phyloP scores from a whole-genome alignment of 2,329 filamentous ascomycete species.

The Fusarium sp. region DNA sequence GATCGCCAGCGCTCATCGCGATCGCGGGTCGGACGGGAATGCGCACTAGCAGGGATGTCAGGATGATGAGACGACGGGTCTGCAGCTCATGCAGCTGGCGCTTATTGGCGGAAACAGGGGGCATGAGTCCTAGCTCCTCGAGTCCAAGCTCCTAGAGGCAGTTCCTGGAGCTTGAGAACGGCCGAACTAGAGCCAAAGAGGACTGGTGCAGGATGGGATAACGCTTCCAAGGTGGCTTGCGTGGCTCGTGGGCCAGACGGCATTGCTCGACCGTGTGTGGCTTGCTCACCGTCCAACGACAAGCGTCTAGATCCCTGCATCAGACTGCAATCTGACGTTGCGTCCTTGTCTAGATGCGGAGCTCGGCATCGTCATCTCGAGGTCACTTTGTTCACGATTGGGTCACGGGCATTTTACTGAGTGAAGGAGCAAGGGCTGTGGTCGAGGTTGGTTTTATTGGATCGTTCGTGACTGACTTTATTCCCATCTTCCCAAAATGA shows the following conservation, averaged over 20 bases:
- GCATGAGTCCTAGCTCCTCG: neutral
- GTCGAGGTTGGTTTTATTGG: slow-evolving; percentile 5
- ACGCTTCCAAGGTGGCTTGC: slow-evolving; percentile 21
- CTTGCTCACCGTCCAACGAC: slow-evolving; percentile 24
- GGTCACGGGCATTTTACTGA: too few relatives aligned
- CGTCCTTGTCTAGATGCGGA: neutral
- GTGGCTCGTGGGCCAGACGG: slow-evolving; percentile 9
- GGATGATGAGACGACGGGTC: slow-evolving; percentile 37
- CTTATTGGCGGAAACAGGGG: slow-evolving; percentile 28
- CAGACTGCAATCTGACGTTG: slow-evolving; percentile 38
- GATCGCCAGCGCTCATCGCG: slow-evolving; percentile 39
- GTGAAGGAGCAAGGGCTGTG: too few relatives aligned
- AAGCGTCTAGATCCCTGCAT: slow-evolving; percentile 11
- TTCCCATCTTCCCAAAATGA: slow-evolving; percentile 27
- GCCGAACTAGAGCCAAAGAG: slow-evolving; percentile 18
- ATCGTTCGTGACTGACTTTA: neutral
- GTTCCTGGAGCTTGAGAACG: slow-evolving; percentile 8
- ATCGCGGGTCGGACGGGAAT: slow-evolving; percentile 32
- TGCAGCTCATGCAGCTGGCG: slow-evolving; percentile 20
- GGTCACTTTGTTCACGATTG: neutral
- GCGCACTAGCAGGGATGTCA: slow-evolving; percentile 33
- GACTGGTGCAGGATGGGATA: slow-evolving; percentile 16
- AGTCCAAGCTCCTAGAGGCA: neutral
- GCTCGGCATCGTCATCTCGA: slow-evolving; percentile 8
- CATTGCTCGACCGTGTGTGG: slow-evolving; percentile 15